Evolutionary conservation across 2,329 filamentous ascomycete genomes (phyloP).

Genomic region (Diaporthe eres): DNA sequence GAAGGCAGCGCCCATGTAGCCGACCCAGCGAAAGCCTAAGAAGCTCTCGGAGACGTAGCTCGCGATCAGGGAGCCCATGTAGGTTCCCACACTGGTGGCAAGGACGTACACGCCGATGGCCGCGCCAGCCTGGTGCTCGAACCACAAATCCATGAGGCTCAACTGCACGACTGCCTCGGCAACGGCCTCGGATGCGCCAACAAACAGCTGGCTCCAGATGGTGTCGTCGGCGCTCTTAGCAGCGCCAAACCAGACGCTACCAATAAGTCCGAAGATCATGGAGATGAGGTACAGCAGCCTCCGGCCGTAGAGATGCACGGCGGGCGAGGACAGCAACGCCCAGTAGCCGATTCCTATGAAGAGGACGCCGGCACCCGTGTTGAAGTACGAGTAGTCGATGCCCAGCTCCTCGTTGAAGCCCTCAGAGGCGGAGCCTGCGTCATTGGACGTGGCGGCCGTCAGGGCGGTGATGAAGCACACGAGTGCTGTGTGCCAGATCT

Average conservation of each 20-base stretch:
- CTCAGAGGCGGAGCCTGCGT: conserved; percentile 65
- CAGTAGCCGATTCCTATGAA: conserved; percentile 70
- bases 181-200: conserved; percentile 69
- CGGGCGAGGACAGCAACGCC: conserved; percentile 66
- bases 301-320: conserved; percentile 68
- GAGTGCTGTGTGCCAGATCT: conserved; percentile 65
- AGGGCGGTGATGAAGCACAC: conserved; percentile 68
- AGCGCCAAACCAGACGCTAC: conserved; percentile 67
- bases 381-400: conserved; percentile 58
- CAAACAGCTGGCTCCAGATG: conserved; percentile 70
- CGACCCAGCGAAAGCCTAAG: conserved; percentile 63
- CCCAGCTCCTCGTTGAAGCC: conserved; percentile 64
- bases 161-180: conserved; percentile 70
- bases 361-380: conserved; percentile 69
- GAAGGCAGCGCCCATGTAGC: conserved; percentile 50
- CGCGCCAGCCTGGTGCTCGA: conserved; percentile 68
- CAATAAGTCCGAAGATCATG: conserved; percentile 54
- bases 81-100: conserved; percentile 69
- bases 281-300: conserved; percentile 68
- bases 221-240: conserved; percentile 59
- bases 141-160: conserved; percentile 71
- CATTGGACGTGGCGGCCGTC: conserved; percentile 69
- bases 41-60: conserved; percentile 62
- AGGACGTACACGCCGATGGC: conserved; percentile 69
- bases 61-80: conserved; percentile 66